These are phyloP conservation scores for Boletus reticuloceps DNA, from an alignment of 768 basidiomycete species.

Conservation along the genomic window DNA sequence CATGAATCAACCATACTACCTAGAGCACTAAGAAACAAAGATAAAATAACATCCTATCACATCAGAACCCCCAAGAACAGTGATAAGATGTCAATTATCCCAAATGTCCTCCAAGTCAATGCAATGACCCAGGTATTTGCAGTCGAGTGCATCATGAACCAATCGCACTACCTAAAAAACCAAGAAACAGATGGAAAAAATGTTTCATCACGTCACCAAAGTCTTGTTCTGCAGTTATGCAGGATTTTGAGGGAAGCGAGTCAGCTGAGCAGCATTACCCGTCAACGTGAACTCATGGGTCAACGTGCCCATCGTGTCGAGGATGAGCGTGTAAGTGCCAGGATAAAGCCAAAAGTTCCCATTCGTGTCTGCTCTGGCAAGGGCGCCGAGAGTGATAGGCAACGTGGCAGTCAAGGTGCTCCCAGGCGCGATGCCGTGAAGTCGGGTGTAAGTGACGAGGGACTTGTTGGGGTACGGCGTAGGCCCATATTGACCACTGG, in stretches of 20 bases:
- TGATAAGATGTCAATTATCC: too few species aligned
- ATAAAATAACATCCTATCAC: too few species aligned
- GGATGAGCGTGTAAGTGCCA: conserved; percentile 39
- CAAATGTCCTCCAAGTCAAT: too few species aligned
- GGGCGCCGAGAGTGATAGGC: conserved; percentile 44
- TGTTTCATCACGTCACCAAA: not conserved
- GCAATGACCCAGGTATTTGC: too few species aligned
- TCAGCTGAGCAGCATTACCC: conserved; percentile 41
- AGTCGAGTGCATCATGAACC: too few species aligned
- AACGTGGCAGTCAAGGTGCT: conserved; percentile 33
- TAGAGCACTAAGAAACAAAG: too few species aligned
- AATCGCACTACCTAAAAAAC: too few species aligned
- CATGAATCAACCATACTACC: too few species aligned
- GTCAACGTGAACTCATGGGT: conserved; percentile 43
- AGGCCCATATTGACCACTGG: conserved; percentile 46
- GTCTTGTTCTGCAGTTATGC: not conserved
- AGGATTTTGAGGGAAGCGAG: conserved; percentile 37
- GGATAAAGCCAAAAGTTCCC: conserved; percentile 46
- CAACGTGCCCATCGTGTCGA: conserved; percentile 42
- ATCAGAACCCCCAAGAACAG: too few species aligned
- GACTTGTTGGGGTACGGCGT: conserved; percentile 51
- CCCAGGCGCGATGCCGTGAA: conserved; percentile 33
- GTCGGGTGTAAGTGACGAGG: conserved; percentile 48
- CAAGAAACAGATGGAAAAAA: not conserved
- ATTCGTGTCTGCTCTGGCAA: conserved; percentile 45